Evolutionary conservation across 192 early-diverging fungal genomes (phyloP), one percentile per base, ranked within the genome.

Genomic region (Diversispora eburnea): DNA sequence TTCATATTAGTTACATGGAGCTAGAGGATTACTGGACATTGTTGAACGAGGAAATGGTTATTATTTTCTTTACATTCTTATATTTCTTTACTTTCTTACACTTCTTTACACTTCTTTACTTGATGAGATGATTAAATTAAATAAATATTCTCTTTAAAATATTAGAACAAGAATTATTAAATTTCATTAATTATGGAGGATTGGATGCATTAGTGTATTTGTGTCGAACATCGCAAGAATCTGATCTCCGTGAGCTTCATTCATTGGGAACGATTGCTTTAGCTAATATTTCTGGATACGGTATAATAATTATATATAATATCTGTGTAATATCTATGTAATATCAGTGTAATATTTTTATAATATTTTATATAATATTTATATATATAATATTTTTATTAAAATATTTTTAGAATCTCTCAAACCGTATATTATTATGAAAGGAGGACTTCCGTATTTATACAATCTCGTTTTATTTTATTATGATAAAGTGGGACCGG

Each of bases 161-260:
- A 58, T 60, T 74, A 87, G 86, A 81, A 46, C 73, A 82, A 25
- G 83, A 79, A 9, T 48, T 85, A 3, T 75, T 76, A 20, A 78
- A 74, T 66, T 76, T 87, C 12, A 54, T 85, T 6, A 80, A 63
- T 46, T 72, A 87, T 69, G 86, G 86, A 10, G 86, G 86, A 47
- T 52, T 87, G 13, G 86, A 87, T 70, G 83, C 86, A 4, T 60
- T 84, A 12, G 75, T 87, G 4, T 87, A 84, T 72, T 56, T 87
- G 3, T 85, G 84, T 68, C 76, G 72, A 22, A 57, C 76, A 41
- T 74, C 61, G 15, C 79, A 78, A 46, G 77, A 75, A 19, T 72
- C 46, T 10, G 80, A 85, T 20, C 66, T 87, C 6, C 86, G 85
- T 10, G 80, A 85, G n/a, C 66, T 87, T 9, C 86, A 87, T 70